Percentiles rank a stretch among this genome's conserved stretches.
These are phyloP conservation scores for Debaryomycetaceae sp. DNA, from an alignment of 1,139 yeast genomes.

Conservation along the genomic window DNA sequence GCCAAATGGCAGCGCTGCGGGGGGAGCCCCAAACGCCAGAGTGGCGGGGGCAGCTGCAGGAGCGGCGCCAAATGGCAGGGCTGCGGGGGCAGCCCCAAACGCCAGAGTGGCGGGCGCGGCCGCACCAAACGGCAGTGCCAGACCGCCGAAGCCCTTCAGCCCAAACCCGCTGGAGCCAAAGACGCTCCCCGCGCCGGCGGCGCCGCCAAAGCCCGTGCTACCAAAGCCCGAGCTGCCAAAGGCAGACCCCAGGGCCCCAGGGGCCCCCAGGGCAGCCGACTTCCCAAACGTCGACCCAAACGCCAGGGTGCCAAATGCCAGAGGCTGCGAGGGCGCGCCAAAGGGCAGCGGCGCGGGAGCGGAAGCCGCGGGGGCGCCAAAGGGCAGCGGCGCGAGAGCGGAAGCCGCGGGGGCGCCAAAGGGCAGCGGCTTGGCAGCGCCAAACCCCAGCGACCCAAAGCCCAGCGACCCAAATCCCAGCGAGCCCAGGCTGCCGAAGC, in stretches of 20 bases:
- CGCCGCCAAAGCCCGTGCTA: slow-evolving; percentile 1
- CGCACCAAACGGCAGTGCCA: slow-evolving; percentile 7
- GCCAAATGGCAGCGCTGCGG: slow-evolving; percentile 6
- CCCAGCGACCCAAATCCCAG: slow-evolving; percentile 11
- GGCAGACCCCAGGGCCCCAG: slow-evolving; percentile 2
- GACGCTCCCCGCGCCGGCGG: slow-evolving; percentile 9
- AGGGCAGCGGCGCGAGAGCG: slow-evolving; percentile 11
- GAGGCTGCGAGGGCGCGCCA: slow-evolving; percentile 7
- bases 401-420: slow-evolving; percentile 14
- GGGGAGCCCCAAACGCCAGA: slow-evolving; percentile 10
- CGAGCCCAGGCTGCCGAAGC: slow-evolving; percentile 11
- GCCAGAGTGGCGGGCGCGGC: slow-evolving; percentile 9
- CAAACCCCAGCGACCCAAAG: slow-evolving; percentile 8
- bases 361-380: slow-evolving; percentile 10
- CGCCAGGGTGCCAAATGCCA: slow-evolving; percentile 12
- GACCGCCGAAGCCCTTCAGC: slow-evolving; percentile 12
- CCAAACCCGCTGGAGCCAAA: slow-evolving; percentile 15
- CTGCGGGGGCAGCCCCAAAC: slow-evolving; percentile 12
- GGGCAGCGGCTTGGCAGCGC: no score
- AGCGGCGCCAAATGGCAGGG: slow-evolving; percentile 12
- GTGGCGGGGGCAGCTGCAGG: slow-evolving; percentile 8
- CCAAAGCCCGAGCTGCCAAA: slow-evolving; percentile 12
- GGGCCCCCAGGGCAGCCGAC: no score
- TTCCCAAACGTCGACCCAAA: no score
- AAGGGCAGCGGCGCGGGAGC: slow-evolving; percentile 7